Percentiles rank a stretch among this genome's conserved stretches.
Evolutionary conservation across 2,329 filamentous ascomycete genomes (phyloP).

Genomic region (Amylocarpus encephaloides): DNA sequence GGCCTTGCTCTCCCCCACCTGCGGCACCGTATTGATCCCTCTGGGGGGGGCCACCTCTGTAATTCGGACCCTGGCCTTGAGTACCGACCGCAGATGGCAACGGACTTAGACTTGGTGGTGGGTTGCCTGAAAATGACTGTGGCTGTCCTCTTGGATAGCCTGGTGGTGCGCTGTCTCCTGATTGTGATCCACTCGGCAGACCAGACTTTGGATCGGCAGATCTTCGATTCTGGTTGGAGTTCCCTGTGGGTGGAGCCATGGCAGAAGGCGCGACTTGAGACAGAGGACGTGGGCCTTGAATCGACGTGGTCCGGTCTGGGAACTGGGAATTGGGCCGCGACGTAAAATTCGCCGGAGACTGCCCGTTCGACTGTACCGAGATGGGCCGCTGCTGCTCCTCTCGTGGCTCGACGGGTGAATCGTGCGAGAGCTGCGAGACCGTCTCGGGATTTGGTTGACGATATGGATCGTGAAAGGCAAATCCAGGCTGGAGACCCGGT

Average conservation of each 20-base stretch:
- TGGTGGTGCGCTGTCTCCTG: conserved; percentile 24
- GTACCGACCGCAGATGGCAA: conserved; percentile 15
- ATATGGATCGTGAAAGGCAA: conserved; percentile 31
- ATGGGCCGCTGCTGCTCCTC: conserved; percentile 25
- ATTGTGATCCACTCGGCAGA: conserved; percentile 23
- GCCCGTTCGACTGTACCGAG: conserved; percentile 28
- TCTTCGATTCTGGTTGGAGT: conserved; percentile 26
- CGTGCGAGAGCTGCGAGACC: conserved; percentile 56
- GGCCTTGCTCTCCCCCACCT: conserved; percentile 35
- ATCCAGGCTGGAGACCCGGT: conserved; percentile 30
- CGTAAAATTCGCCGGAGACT: conserved; percentile 20
- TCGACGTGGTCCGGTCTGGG: conserved; percentile 23
- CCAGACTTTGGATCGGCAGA: conserved; percentile 26
- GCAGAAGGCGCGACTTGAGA: conserved; percentile 19
- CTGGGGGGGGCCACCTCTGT: conserved; percentile 30
- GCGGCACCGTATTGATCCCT: conserved; percentile 25
- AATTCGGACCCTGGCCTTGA: conserved; percentile 26
- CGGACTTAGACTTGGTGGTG: conserved; percentile 22
- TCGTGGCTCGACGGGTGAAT: conserved; percentile 42
- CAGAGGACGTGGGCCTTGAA: conserved; percentile 22
- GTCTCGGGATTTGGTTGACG: conserved; percentile 49
- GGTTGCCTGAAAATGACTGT: conserved; percentile 17
- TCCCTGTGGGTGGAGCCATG: conserved; percentile 25
- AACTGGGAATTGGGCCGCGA: conserved; percentile 18
- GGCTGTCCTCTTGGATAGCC: conserved; percentile 24